Conservation (phyloP, 2,329 filamentous ascomycete genomes). For the Arthroderma sp. region DNA sequence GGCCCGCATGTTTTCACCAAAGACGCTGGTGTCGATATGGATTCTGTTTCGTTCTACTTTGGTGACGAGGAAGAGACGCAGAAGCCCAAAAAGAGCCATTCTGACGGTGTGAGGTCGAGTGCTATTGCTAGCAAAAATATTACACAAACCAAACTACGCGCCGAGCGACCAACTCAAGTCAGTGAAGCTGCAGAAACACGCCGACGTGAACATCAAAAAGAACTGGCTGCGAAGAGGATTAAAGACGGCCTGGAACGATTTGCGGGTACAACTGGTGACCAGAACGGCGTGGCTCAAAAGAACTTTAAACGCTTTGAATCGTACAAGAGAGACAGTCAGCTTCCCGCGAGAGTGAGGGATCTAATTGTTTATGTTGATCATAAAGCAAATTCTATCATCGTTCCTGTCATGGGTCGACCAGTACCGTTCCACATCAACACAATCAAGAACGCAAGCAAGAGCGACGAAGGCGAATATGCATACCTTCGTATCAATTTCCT, state of each 20-base stretch:
- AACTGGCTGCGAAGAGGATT: conserved; percentile 76
- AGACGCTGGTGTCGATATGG: conserved; percentile 78
- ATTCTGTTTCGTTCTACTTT: conserved; percentile 96
- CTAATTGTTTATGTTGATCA: conserved; percentile 79
- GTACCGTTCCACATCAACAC: conserved; percentile 97
- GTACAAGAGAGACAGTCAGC: conserved; percentile 94
- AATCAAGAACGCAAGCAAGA: conserved; percentile 98
- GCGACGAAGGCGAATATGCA: conserved; percentile 84
- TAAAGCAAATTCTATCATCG: conserved; percentile 78
- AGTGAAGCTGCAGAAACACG: conserved; percentile 83
- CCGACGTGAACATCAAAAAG: conserved; percentile 83
- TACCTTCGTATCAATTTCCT: conserved; percentile 95
- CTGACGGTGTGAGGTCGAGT: conserved; percentile 67
- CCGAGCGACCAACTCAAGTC: conserved; percentile 73
- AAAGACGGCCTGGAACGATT: conserved; percentile 76
- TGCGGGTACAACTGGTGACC: conserved; percentile 66
- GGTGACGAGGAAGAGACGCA: conserved; percentile 81
- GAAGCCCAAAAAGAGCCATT: conserved; percentile 68
- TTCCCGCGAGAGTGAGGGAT: conserved; percentile 70
- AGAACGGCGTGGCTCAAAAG: conserved; percentile 87
- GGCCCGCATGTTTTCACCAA: conserved; percentile 75
- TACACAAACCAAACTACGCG: conserved; percentile 80
- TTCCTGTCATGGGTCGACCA: conserved; percentile 93
- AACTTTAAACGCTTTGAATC: conserved; percentile 99
- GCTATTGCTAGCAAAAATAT: conserved; percentile 92